phyloP scores from a whole-genome alignment of 2,329 filamentous ascomycete genomes.

The Pseudogymnoascus sp. region DNA sequence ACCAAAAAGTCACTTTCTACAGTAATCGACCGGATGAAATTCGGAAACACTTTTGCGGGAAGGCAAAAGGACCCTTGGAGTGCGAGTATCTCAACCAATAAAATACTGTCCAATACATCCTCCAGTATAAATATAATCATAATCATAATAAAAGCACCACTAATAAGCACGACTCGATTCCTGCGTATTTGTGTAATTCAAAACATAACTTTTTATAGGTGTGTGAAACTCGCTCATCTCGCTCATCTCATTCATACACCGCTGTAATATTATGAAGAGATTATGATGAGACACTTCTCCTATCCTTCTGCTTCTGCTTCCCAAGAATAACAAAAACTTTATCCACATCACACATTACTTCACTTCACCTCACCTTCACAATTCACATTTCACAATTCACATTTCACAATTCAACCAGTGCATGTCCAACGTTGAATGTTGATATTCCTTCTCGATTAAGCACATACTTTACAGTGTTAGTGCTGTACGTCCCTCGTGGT shows the following conservation, averaged over 20 bases:
- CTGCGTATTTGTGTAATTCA: neutral
- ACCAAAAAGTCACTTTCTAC: neutral
- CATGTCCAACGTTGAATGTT: neutral
- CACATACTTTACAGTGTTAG: neutral
- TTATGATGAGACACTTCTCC: constrained; percentile 6
- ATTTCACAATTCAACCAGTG: neutral
- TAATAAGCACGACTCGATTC: neutral
- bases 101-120: neutral
- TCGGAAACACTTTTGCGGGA: neutral
- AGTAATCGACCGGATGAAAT: neutral
- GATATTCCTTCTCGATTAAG: neutral
- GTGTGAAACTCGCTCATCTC: constrained; percentile 5
- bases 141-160: neutral
- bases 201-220: neutral
- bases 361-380: neutral
- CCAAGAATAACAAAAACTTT: neutral
- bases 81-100: constrained; percentile 2
- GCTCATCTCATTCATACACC: neutral
- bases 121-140: neutral
- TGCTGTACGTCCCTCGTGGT: neutral
- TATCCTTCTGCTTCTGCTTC: neutral
- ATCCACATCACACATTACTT: neutral
- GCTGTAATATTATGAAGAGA: constrained; percentile 4
- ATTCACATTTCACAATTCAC: neutral
- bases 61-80: neutral